Evolutionary conservation across 2,329 filamentous ascomycete species (phyloP).

Genomic region (Neofusicoccum kwambonambiense): DNA sequence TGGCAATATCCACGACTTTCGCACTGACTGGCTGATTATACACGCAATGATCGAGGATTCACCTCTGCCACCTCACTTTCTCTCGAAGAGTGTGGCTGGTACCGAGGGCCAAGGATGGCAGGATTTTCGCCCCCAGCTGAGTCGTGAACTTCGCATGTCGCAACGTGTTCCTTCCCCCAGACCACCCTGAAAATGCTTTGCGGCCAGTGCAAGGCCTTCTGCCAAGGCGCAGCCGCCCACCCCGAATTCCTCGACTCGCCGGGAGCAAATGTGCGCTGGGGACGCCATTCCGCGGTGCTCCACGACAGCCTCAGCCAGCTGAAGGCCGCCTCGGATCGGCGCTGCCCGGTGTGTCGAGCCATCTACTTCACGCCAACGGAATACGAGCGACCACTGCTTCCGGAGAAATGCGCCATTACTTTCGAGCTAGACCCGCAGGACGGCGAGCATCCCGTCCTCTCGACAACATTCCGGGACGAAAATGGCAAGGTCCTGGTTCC

Average conservation of each 20-base stretch:
- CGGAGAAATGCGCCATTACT: slow-evolving; percentile 22
- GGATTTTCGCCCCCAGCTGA: too few species aligned
- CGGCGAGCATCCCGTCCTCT: slow-evolving; percentile 22
- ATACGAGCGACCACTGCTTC: slow-evolving; percentile 19
- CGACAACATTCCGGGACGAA: slow-evolving; percentile 19
- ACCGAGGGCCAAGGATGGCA: too few species aligned
- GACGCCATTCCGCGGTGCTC: background rate
- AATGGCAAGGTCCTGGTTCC: slow-evolving; percentile 5
- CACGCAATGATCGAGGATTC: too few species aligned
- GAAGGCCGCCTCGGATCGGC: slow-evolving; percentile 21
- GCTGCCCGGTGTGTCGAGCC: slow-evolving; percentile 24
- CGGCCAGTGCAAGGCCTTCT: background rate
- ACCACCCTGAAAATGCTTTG: background rate
- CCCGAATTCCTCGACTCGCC: background rate
- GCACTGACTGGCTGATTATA: too few species aligned
- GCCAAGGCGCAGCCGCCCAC: background rate
- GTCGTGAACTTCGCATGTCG: too few species aligned
- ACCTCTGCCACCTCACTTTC: too few species aligned
- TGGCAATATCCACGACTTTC: too few species aligned
- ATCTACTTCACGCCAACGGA: slow-evolving; percentile 21
- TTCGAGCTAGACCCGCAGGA: slow-evolving; percentile 20
- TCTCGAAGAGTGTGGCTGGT: too few species aligned
- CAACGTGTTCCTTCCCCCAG: too few species aligned
- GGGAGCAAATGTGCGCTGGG: background rate
- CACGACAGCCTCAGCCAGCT: slow-evolving; percentile 23